Evolutionary conservation across 2,329 filamentous ascomycete genomes (phyloP).

Genomic region (Alternaria alternata): DNA sequence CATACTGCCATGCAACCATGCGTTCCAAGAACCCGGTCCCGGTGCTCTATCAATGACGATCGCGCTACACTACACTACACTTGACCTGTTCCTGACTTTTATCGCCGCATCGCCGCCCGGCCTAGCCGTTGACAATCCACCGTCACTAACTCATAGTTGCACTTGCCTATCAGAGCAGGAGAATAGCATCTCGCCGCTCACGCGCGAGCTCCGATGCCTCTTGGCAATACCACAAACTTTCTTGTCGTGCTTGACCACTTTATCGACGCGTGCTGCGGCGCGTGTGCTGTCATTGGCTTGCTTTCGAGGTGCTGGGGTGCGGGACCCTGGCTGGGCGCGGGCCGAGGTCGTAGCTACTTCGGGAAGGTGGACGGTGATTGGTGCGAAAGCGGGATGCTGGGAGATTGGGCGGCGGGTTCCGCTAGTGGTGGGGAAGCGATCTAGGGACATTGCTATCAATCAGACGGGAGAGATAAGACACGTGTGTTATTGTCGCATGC

Average conservation of each 20-base stretch:
- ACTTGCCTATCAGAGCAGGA: constrained; percentile 5
- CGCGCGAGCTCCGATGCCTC: not conserved
- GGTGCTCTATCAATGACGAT: constrained; percentile 3
- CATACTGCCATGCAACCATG: constrained; percentile 3
- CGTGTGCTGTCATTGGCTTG: constrained; percentile 6
- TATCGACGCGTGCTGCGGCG: constrained; percentile 7
- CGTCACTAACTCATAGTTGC: not conserved
- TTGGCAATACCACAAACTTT: not conserved
- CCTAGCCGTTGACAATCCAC: not conserved
- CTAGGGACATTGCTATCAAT: not conserved
- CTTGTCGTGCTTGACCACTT: not conserved
- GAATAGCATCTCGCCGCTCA: not conserved
- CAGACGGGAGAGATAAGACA: not conserved
- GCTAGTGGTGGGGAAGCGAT: not conserved
- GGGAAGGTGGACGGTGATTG: constrained; percentile 20
- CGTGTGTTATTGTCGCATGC: constrained; percentile 5
- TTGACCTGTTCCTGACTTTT: constrained; percentile 11
- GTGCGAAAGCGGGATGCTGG: not conserved
- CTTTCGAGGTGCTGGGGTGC: not conserved
- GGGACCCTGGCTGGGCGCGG: constrained; percentile 1
- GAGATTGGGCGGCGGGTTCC: constrained; percentile 17
- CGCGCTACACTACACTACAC: not conserved
- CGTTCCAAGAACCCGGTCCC: constrained; percentile 11
- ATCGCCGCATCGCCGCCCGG: not conserved
- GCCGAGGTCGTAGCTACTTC: constrained; percentile 14